Conservation (phyloP, 257 asterid species). For the Solanum megistacrolobum region DNA sequence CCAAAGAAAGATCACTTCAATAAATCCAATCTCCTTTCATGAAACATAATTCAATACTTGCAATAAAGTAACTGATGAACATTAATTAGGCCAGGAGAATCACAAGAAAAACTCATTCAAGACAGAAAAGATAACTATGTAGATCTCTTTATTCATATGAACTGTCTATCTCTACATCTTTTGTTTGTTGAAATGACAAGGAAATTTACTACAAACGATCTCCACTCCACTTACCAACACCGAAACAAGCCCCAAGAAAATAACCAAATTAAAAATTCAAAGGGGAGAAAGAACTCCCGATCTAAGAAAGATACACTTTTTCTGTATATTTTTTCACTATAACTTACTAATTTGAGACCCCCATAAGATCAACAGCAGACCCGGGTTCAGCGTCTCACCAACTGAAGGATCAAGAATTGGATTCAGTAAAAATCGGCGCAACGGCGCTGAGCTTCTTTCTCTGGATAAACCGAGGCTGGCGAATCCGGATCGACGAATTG, state of each 20-base stretch:
- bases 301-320: background rate
- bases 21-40: background rate
- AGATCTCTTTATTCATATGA: background rate
- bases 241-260: background rate
- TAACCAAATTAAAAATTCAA: background rate
- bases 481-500: conserved; percentile 23
- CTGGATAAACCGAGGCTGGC: conserved; percentile 34
- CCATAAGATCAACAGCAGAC: background rate
- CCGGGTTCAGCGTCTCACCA: background rate
- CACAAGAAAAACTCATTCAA: background rate
- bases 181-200: background rate
- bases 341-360: background rate
- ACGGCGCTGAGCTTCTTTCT: conserved; percentile 37
- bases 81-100: background rate
- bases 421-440: conserved; percentile 16
- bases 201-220: background rate
- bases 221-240: background rate
- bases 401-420: background rate
- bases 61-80: background rate
- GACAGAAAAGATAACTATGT: background rate
- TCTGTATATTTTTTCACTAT: background rate
- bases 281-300: background rate
- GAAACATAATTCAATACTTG: background rate
- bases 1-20: background rate
- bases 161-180: background rate